These are phyloP conservation scores for Clarireedia hainanense DNA, from an alignment of 2,329 filamentous ascomycete genomes.

Conservation along the genomic window DNA sequence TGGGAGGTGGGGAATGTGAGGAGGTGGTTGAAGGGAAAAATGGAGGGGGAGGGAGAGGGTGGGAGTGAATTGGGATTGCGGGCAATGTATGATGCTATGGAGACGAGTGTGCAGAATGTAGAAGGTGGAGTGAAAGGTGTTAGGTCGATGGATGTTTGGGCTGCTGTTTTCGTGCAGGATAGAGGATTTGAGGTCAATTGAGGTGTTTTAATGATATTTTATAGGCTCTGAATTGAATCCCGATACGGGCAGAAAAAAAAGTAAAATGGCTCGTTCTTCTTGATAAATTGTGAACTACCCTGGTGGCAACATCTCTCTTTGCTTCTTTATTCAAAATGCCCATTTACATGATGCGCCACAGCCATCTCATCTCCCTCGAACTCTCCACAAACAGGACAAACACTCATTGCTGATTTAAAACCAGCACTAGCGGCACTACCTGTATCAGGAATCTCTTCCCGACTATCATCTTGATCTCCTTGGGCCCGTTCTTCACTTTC, in stretches of 20 bases:
- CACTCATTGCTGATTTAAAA: not conserved
- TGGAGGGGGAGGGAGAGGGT: conserved; percentile 26
- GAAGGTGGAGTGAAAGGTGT: conserved; percentile 26
- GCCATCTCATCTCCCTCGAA: conserved; percentile 27
- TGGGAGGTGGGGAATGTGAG: conserved; percentile 37
- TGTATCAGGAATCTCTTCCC: not conserved
- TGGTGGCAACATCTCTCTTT: not conserved
- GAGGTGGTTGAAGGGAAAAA: conserved; percentile 19
- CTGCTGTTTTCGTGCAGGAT: conserved; percentile 13
- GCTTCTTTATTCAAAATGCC: conserved; percentile 22
- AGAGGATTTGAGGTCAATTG: not conserved
- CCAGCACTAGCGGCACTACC: too few relatives aligned
- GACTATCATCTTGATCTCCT: conserved; percentile 10
- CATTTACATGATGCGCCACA: conserved; percentile 25
- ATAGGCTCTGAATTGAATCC: too few relatives aligned
- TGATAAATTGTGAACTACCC: not conserved
- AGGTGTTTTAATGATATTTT: not conserved
- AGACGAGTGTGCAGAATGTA: conserved; percentile 9
- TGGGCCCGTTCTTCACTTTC: not conserved
- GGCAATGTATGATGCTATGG: conserved; percentile 19
- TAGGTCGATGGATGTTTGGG: conserved; percentile 38
- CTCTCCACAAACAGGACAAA: conserved; percentile 25
- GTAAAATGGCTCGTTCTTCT: not conserved
- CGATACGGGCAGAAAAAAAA: too few relatives aligned
- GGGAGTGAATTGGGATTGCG: conserved; percentile 26